phyloP scores from a whole-genome alignment of 345 rosid genomes.

The Hypericum perforatum region DNA sequence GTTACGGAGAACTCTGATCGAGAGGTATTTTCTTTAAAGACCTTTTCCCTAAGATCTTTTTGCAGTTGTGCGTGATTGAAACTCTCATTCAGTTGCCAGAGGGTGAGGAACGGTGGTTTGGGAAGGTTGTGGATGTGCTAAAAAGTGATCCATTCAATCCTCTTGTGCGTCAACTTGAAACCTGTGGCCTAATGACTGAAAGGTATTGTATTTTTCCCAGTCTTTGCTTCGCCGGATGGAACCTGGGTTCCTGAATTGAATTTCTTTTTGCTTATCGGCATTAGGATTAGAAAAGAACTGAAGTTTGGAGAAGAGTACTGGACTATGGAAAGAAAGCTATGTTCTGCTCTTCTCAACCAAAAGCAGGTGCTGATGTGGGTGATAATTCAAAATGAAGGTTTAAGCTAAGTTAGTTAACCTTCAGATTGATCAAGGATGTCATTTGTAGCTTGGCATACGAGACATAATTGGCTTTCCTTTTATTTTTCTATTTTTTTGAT shows the following conservation, averaged over 20 bases:
- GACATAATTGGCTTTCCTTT: background rate
- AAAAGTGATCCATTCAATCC: slow-evolving; percentile 44
- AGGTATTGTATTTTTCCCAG: slow-evolving; percentile 28
- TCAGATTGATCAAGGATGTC: background rate
- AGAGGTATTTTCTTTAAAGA: slow-evolving; percentile 16
- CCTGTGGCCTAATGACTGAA: slow-evolving; percentile 47
- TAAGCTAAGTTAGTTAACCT: too few species aligned
- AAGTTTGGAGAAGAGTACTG: slow-evolving; percentile 69
- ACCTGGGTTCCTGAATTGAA: slow-evolving; percentile 2
- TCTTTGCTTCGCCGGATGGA: slow-evolving; percentile 1
- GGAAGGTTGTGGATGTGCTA: slow-evolving; percentile 21
- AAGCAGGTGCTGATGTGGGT: slow-evolving; percentile 29
- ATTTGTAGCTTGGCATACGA: background rate
- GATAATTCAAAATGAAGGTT: background rate
- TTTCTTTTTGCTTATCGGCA: slow-evolving; percentile 10
- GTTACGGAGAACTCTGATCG: slow-evolving; percentile 21
- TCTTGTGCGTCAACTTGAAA: slow-evolving; percentile 41
- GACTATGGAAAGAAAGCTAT: slow-evolving; percentile 84
- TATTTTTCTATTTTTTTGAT: background rate
- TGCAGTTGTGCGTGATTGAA: slow-evolving; percentile 6
- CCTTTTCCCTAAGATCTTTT: background rate
- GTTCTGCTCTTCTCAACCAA: slow-evolving; percentile 43
- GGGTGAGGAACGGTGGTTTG: slow-evolving; percentile 18
- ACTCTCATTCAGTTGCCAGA: slow-evolving; percentile 27
- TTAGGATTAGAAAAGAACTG: slow-evolving; percentile 62